Base-by-base conservation (phyloP, 108 stramenopile genomes). In the Stephanodiscus minutulus region DNA sequence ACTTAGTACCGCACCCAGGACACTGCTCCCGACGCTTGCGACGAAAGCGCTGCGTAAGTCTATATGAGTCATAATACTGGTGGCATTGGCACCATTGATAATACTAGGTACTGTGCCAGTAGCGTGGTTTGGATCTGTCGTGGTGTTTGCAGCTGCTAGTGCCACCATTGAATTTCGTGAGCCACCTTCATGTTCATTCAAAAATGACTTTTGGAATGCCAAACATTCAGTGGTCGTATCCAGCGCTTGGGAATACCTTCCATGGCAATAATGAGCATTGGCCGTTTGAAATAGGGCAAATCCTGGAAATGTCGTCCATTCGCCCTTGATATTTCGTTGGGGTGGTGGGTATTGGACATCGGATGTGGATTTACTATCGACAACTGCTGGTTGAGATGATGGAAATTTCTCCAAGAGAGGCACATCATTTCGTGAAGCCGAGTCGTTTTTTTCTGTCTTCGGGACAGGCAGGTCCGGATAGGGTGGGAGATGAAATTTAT, bases 171-270 rank as follows among this genome's bases (percentile, higher is more conserved):
- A 21, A 50, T 53, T 49, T 3, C 28, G 39, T 5, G 13, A 4
- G 22, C 53, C 61, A 22, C 41, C 46, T 12, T 43, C 55, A 69
- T n/a, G 5, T 31, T 59, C 53, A 46, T 49, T 64, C 11, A 9
- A 54, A 1, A 63, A 55, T 54, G 37, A 39, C 61, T 81, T 81
- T 57, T 70, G 73, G 62, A 71, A 74, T 12, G 73, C 73, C 35
- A 81, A 62, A 43, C 80, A 81, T 54, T 81, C 65, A 4, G 80
- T 81, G 1, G 80, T 81, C 0, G 64, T 74, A 28, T 81, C 80
- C 18, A 81, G 64, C 11, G 80, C 80, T 54, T 74, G 61, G 6
- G 72, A 64, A 46, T 70, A 81, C 5, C 48, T 55, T 48, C 68
- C 68, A 33, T 70, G 41, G 25, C 68, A 57, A 50, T 71, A 74